Evolutionary conservation across 1,284 basidiomycete species (phyloP).

Genomic region (Melampsora americana): DNA sequence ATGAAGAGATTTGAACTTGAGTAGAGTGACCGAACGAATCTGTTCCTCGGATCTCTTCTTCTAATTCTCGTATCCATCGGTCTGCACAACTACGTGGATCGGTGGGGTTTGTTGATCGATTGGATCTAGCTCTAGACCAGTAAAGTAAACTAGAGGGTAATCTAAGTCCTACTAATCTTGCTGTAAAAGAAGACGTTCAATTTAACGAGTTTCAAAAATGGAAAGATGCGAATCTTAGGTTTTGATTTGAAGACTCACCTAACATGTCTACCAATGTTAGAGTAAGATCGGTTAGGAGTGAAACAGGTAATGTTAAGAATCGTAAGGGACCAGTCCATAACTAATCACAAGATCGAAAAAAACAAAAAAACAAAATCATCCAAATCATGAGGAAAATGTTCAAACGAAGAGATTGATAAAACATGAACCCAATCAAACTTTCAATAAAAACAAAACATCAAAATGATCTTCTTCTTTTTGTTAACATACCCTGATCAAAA

Average conservation of each 20-base stretch:
- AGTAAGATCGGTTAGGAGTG: conserved; percentile 15
- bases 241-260: not conserved
- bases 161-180: conserved; percentile 10
- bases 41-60: conserved; percentile 20
- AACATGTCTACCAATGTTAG: conserved; percentile 17
- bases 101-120: not conserved
- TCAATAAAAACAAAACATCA: no score
- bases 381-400: not conserved
- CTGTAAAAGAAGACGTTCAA: conserved; percentile 8
- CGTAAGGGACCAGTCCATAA: conserved; percentile 24
- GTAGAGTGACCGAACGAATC: not conserved
- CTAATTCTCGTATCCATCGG: conserved; percentile 33
- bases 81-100: conserved; percentile 34
- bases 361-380: not conserved
- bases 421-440: no score
- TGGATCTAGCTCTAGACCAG: conserved; percentile 19
- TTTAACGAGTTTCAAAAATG: not conserved
- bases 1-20: not conserved
- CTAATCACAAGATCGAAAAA: not conserved
- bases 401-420: not conserved
- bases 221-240: not conserved
- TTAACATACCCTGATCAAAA: conserved; percentile 25
- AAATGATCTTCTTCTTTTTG: no score
- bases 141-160: conserved; percentile 31
- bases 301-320: conserved; percentile 25